Conservation (phyloP, 1,284 basidiomycete genomes). For the Athelia sp. region DNA sequence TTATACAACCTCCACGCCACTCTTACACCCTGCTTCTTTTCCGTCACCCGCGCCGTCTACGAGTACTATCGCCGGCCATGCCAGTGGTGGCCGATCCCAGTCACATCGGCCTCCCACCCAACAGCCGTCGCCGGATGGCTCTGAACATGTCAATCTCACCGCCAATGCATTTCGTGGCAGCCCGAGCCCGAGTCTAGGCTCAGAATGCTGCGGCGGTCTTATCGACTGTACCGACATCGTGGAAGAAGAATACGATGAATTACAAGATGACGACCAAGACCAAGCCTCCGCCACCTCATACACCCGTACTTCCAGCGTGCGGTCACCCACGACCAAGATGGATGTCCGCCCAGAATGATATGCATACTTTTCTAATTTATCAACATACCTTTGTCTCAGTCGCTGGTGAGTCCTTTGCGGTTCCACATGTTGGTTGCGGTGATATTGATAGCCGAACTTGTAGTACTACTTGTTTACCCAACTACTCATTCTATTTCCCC, state of each 20-base stretch:
- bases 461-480: too few species aligned
- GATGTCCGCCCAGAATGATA: background rate
- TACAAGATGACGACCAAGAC: constrained; percentile 11
- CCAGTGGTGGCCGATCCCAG: constrained; percentile 11
- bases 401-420: too few species aligned
- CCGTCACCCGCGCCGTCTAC: constrained; percentile 4
- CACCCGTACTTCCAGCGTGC: background rate
- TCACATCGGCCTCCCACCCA: constrained; percentile 3
- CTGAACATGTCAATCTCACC: constrained; percentile 1
- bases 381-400: too few species aligned
- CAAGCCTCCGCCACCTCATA: background rate
- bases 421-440: too few species aligned
- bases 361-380: too few species aligned
- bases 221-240: constrained; percentile 43
- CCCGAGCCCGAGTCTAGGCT: constrained; percentile 20
- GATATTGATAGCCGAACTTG: too few species aligned
- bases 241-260: constrained; percentile 26
- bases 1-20: constrained; percentile 19
- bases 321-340: background rate
- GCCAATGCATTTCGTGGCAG: constrained; percentile 1
- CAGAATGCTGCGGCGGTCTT: constrained; percentile 44
- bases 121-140: background rate
- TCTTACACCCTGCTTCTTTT: constrained; percentile 11
- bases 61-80: constrained; percentile 5
- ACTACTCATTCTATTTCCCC: too few species aligned